Evolutionary conservation across 768 basidiomycete genomes (phyloP).

Genomic region (Phlegmacium glaucopus): DNA sequence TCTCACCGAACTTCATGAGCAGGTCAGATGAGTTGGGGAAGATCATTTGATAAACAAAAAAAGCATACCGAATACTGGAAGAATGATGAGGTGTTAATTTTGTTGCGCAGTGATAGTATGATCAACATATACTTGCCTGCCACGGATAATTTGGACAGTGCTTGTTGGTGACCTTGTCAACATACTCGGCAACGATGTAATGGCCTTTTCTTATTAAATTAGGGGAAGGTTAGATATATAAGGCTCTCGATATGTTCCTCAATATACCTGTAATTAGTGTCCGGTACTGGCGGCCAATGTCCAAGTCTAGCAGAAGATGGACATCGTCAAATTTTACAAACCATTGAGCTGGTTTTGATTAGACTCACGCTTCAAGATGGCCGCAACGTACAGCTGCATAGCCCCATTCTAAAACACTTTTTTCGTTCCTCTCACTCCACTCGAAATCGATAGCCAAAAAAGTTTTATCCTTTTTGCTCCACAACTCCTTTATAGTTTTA

Average conservation of each 20-base stretch:
- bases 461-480: slow-evolving; percentile 68
- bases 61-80: slow-evolving; percentile 60
- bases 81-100: slow-evolving; percentile 8
- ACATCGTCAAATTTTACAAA: slow-evolving; percentile 4
- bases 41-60: not conserved
- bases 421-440: slow-evolving; percentile 69
- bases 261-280: slow-evolving; percentile 70
- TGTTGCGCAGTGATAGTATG: slow-evolving; percentile 1
- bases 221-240: not conserved
- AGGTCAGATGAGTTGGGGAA: slow-evolving; percentile 10
- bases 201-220: slow-evolving; percentile 53
- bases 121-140: slow-evolving; percentile 49
- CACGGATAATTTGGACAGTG: slow-evolving; percentile 63
- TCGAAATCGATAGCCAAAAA: slow-evolving; percentile 77
- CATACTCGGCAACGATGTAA: slow-evolving; percentile 68
- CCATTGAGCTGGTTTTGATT: slow-evolving; percentile 1
- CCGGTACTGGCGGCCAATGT: slow-evolving; percentile 77
- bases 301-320: slow-evolving; percentile 40
- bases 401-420: slow-evolving; percentile 73
- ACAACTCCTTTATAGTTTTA: slow-evolving; percentile 59
- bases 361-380: slow-evolving; percentile 63
- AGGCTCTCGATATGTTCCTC: not conserved
- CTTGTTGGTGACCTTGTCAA: slow-evolving; percentile 62
- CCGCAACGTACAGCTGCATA: slow-evolving; percentile 78
- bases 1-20: slow-evolving; percentile 66